A percentile compares a stretch with the other conserved stretches of the same genome.
These are phyloP conservation scores for Aspergillus ochraceus DNA, from an alignment of 2,329 filamentous ascomycete genomes.

Conservation along the genomic window DNA sequence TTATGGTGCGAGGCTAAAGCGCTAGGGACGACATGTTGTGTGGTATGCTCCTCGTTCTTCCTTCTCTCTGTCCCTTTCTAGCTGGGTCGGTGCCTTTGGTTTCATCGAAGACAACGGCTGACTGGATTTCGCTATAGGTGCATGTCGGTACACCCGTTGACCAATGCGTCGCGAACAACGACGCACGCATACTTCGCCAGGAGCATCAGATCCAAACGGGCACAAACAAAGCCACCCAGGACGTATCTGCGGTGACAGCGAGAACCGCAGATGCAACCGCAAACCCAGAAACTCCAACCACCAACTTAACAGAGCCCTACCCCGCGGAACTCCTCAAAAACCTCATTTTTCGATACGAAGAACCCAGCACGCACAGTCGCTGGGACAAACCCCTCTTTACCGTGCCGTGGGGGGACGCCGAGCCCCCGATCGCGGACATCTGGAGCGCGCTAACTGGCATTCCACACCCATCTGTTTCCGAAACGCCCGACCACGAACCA, in stretches of 20 bases:
- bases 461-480: slow-evolving; percentile 26
- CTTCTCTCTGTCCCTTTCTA: no score
- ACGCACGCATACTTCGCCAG: slow-evolving; percentile 32
- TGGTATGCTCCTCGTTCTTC: slow-evolving; percentile 45
- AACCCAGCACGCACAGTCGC: slow-evolving; percentile 63
- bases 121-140: slow-evolving; percentile 37
- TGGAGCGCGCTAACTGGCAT: slow-evolving; percentile 58
- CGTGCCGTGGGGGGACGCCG: slow-evolving; percentile 56
- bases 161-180: slow-evolving; percentile 57
- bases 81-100: no score
- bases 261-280: no score
- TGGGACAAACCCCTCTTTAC: slow-evolving; percentile 68
- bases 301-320: slow-evolving; percentile 44
- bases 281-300: neutral
- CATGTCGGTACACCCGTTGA: slow-evolving; percentile 59
- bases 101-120: neutral
- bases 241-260: no score
- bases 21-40: slow-evolving; percentile 60
- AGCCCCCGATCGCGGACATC: slow-evolving; percentile 59
- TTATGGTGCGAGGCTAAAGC: slow-evolving; percentile 68
- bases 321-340: slow-evolving; percentile 60
- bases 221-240: no score
- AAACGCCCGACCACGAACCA: slow-evolving; percentile 8
- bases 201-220: neutral
- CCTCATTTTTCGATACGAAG: slow-evolving; percentile 66